A percentile compares a stretch with the other conserved stretches of the same genome.
phyloP scores from a whole-genome alignment of 345 rosid genomes.

The Brassica napus region DNA sequence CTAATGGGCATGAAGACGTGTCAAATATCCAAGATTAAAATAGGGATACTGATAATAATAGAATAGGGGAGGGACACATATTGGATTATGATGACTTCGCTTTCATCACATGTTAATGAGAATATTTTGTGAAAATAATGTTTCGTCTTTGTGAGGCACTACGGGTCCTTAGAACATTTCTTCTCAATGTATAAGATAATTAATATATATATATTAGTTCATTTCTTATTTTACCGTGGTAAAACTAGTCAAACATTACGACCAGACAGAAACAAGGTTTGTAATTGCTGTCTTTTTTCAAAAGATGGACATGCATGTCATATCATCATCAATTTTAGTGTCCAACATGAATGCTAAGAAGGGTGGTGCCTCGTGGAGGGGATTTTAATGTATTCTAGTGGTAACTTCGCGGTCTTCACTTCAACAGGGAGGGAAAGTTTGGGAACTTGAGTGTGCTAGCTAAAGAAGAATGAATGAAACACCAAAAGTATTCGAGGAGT shows the following conservation, averaged over 20 bases:
- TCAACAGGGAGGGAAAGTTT: conserved; percentile 1
- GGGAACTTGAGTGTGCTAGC: conserved; percentile 18
- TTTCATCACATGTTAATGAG: conserved; percentile 39
- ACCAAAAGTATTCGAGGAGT: conserved; percentile 3
- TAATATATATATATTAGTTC: background rate
- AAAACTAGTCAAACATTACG: background rate
- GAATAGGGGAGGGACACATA: conserved; percentile 20
- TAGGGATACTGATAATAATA: conserved; percentile 4
- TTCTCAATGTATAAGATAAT: background rate
- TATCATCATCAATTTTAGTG: background rate
- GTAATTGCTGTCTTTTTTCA: background rate
- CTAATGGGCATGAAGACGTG: conserved; percentile 33
- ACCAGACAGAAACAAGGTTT: background rate
- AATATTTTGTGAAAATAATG: conserved; percentile 19
- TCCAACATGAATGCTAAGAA: conserved; percentile 1
- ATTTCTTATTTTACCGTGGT: background rate
- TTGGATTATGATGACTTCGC: conserved; percentile 40
- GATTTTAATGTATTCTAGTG: background rate
- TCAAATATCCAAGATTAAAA: conserved; percentile 17
- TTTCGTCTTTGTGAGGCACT: conserved; percentile 27
- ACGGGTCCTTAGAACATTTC: conserved; percentile 19
- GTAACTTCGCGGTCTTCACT: background rate
- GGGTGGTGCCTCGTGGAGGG: background rate
- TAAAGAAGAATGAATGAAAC: conserved; percentile 19
- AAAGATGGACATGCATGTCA: conserved; percentile 1